These are phyloP conservation scores for Metschnikowia vanudenii DNA, from an alignment of 805 yeast genomes.

Conservation along the genomic window DNA sequence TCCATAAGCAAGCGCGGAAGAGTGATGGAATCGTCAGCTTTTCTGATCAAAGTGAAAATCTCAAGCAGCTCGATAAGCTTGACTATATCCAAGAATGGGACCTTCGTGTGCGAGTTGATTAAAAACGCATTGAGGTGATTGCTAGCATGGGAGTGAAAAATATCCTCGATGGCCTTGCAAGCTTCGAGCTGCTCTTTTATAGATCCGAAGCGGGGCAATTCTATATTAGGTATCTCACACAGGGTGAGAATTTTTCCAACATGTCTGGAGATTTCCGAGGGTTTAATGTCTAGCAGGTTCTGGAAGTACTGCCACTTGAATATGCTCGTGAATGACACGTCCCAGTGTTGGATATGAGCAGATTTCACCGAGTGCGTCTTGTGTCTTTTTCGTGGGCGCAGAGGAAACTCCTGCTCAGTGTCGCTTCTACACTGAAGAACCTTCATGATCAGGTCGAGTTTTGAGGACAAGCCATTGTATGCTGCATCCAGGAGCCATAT, in stretches of 20 bases:
- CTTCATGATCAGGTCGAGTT: conserved; percentile 30
- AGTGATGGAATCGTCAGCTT: conserved; percentile 21
- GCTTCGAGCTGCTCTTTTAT: conserved; percentile 17
- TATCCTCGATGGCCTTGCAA: conserved; percentile 21
- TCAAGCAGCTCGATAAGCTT: conserved; percentile 31
- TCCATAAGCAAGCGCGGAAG: conserved; percentile 20
- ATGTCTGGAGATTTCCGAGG: conserved; percentile 12
- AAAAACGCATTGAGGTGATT: conserved; percentile 29
- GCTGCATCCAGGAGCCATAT: conserved; percentile 23
- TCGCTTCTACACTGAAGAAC: conserved; percentile 23
- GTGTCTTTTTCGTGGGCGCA: conserved; percentile 1
- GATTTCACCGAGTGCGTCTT: not conserved
- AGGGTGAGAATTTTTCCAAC: conserved; percentile 2
- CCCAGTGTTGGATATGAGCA: conserved; percentile 23
- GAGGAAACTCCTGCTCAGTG: conserved; percentile 1
- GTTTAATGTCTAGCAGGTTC: conserved; percentile 13
- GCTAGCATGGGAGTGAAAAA: conserved; percentile 20
- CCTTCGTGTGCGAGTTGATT: conserved; percentile 32
- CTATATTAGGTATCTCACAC: conserved; percentile 4
- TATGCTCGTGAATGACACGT: conserved; percentile 32
- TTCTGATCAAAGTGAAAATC: conserved; percentile 23
- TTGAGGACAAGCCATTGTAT: conserved; percentile 26
- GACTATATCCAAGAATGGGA: conserved; percentile 32
- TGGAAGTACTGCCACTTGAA: conserved; percentile 30
- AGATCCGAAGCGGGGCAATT: conserved; percentile 1